These are phyloP conservation scores for Isoetes taiwanensis DNA, from an alignment of 75 land plant species.

Conservation along the genomic window DNA sequence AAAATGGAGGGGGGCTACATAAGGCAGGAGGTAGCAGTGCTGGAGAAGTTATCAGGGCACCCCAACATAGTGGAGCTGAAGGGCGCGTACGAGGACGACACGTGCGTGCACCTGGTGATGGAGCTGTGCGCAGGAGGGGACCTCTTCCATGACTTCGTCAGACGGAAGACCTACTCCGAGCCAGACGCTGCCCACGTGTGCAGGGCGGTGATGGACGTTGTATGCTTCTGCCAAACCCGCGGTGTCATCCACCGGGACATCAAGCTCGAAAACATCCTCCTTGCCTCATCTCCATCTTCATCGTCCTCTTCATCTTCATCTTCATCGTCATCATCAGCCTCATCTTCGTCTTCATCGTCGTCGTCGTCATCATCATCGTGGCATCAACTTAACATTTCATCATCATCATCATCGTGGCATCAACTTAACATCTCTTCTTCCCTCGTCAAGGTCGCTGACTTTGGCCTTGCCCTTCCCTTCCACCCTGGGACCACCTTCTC, in stretches of 20 bases:
- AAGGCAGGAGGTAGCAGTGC: background rate
- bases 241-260: background rate
- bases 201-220: background rate
- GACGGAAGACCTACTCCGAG: background rate
- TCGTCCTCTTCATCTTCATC: no score
- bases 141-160: no score
- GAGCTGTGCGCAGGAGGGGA: slow-evolving; percentile 7
- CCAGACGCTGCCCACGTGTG: background rate
- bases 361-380: no score
- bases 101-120: background rate
- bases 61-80: background rate
- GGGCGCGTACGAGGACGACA: background rate
- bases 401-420: no score
- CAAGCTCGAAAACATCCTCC: background rate
- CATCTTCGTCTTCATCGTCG: no score
- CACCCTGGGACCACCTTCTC: slow-evolving; percentile 13
- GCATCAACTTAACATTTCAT: no score
- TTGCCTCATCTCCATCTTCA: no score
- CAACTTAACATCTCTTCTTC: background rate
- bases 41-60: background rate
- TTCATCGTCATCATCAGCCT: no score
- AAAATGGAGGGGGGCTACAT: background rate
- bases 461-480: background rate
- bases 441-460: background rate
- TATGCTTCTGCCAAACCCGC: background rate